Evolutionary conservation across 768 basidiomycete genomes (phyloP).

Genomic region (Boletus subparvulus): DNA sequence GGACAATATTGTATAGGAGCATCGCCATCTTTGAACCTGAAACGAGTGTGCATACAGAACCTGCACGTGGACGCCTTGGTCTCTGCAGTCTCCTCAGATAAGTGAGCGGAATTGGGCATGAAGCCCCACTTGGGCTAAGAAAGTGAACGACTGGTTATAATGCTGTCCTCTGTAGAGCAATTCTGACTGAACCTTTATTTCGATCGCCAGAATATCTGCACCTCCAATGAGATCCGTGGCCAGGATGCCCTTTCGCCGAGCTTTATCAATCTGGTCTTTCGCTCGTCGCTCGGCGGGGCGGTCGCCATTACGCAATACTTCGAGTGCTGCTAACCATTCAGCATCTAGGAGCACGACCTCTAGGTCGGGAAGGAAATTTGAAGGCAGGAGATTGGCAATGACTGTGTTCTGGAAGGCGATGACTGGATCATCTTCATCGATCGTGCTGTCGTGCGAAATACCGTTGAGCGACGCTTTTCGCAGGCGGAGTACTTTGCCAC

Average conservation of each 20-base stretch:
- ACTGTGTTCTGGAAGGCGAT: slow-evolving; percentile 62
- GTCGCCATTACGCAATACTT: slow-evolving; percentile 40
- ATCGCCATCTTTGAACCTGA: slow-evolving; percentile 39
- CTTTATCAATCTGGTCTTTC: slow-evolving; percentile 59
- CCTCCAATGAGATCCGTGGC: slow-evolving; percentile 80
- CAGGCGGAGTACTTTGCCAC: slow-evolving; percentile 72
- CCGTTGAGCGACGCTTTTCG: slow-evolving; percentile 49
- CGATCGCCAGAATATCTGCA: slow-evolving; percentile 61
- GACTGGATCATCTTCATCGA: slow-evolving; percentile 41
- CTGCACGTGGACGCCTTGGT: slow-evolving; percentile 78
- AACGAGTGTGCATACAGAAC: slow-evolving; percentile 84
- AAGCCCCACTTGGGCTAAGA: slow-evolving; percentile 96
- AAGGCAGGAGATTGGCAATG: slow-evolving; percentile 64
- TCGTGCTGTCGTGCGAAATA: slow-evolving; percentile 14
- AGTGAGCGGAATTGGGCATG: slow-evolving; percentile 60
- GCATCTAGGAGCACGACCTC: slow-evolving; percentile 45
- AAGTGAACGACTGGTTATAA: slow-evolving; percentile 1
- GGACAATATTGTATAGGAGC: slow-evolving; percentile 69
- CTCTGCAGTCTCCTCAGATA: slow-evolving; percentile 55
- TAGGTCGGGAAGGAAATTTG: slow-evolving; percentile 56
- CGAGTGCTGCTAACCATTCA: slow-evolving; percentile 62
- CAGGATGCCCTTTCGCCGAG: slow-evolving; percentile 57
- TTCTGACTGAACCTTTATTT: slow-evolving; percentile 75
- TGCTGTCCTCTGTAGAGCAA: background rate
- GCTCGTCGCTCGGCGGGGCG: slow-evolving; percentile 58